These are phyloP conservation scores for Chernovozyma aurita DNA, from an alignment of 1,139 yeast species.

Conservation along the genomic window DNA sequence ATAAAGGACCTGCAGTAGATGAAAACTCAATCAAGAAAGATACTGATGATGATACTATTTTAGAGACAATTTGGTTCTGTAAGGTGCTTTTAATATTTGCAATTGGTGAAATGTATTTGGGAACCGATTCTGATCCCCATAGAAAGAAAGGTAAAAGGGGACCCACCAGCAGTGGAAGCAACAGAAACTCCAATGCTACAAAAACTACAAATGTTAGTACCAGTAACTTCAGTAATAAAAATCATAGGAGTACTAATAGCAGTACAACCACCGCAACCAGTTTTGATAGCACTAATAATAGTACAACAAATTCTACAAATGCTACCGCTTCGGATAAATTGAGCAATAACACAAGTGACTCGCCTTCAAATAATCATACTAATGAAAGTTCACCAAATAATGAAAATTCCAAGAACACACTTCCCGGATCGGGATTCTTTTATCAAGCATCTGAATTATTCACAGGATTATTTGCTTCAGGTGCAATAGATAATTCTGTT, in stretches of 20 bases:
- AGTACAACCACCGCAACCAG: neutral
- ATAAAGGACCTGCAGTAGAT: conserved; percentile 31
- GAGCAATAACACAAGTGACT: conserved; percentile 3
- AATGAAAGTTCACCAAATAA: conserved; percentile 1
- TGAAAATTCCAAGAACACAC: conserved; percentile 25
- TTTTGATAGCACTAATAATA: neutral
- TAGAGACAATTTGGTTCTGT: conserved; percentile 80
- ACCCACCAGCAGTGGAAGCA: neutral
- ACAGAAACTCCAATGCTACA: neutral
- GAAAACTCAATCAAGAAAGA: conserved; percentile 43
- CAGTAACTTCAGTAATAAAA: conserved; percentile 9
- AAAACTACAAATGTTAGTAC: conserved; percentile 22
- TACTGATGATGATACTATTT: conserved; percentile 51
- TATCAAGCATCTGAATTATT: conserved; percentile 72
- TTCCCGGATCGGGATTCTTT: conserved; percentile 76
- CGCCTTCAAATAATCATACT: conserved; percentile 10
- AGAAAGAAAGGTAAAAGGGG: conserved; percentile 20
- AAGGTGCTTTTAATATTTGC: conserved; percentile 73
- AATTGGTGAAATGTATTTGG: conserved; percentile 80
- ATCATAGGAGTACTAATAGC: too few relatives aligned
- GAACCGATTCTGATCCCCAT: conserved; percentile 54
- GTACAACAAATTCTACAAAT: conserved; percentile 13
- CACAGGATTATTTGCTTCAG: conserved; percentile 71
- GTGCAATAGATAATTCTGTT: conserved; percentile 73
- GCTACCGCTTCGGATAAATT: conserved; percentile 18